phyloP scores from a whole-genome alignment of 306 rosid genomes.

The Prunus armeniaca region DNA sequence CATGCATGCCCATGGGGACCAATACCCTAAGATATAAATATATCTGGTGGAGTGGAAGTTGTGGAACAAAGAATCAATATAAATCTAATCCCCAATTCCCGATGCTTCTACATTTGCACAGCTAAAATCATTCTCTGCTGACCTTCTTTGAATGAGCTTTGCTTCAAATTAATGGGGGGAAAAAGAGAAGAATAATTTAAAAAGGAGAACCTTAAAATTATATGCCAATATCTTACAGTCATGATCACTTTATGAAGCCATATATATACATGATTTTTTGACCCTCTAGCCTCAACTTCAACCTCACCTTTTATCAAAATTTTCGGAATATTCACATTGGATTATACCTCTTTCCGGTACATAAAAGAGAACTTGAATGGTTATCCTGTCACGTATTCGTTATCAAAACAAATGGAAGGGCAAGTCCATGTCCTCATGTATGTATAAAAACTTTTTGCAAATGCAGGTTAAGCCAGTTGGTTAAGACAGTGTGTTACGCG shows the following conservation, averaged over 20 bases:
- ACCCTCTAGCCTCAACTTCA: background rate
- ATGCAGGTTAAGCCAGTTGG: no score
- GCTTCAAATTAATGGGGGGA: background rate
- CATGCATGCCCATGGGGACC: constrained; percentile 7
- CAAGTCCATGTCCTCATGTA: background rate
- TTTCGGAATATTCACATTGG: constrained; percentile 29
- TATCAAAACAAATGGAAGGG: background rate
- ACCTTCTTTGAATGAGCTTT: background rate
- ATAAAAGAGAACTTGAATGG: background rate
- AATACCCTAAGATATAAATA: background rate
- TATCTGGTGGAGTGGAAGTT: no score
- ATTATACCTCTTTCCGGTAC: constrained; percentile 20
- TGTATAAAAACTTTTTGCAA: background rate
- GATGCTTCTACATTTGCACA: background rate
- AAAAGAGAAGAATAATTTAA: background rate
- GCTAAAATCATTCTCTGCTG: background rate
- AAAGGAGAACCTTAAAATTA: background rate
- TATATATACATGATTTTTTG: background rate
- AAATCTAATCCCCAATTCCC: background rate
- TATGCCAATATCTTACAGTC: background rate
- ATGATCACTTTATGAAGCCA: background rate
- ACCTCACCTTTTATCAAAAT: background rate
- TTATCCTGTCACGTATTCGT: constrained; percentile 8
- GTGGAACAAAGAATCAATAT: background rate
- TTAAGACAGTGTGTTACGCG: no score